These are phyloP conservation scores for Aspergillus arachidicola DNA, from an alignment of 2,329 filamentous ascomycete genomes.

Conservation along the genomic window DNA sequence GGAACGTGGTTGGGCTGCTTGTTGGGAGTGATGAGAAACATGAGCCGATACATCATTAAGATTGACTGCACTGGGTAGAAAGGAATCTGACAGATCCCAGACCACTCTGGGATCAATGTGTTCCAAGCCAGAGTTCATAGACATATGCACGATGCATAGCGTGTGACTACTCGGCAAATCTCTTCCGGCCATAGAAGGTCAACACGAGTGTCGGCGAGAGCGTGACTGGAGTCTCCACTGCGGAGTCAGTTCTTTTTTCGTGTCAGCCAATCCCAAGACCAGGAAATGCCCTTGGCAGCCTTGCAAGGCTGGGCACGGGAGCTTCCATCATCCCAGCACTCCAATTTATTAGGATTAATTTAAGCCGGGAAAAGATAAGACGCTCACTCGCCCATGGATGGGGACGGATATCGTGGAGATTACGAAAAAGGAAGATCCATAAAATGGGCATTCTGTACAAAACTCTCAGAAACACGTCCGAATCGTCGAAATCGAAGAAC, in stretches of 20 bases:
- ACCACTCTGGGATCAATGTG: not conserved
- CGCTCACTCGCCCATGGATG: not conserved
- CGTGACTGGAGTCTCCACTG: not conserved
- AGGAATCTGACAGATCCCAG: not conserved
- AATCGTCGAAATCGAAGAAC: not conserved
- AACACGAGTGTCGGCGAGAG: not conserved
- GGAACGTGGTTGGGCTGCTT: conserved; percentile 1
- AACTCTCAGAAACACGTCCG: not conserved
- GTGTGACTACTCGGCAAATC: conserved; percentile 2
- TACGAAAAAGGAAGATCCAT: not conserved
- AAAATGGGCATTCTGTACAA: not conserved
- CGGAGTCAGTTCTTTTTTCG: not conserved
- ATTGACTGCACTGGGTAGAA: not conserved
- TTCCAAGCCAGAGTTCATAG: not conserved
- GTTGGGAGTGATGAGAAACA: not conserved
- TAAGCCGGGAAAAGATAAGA: too few species aligned
- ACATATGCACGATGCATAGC: not conserved
- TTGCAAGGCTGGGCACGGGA: conserved; percentile 24
- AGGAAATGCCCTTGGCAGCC: conserved; percentile 18
- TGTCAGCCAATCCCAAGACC: not conserved
- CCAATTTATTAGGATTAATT: too few species aligned
- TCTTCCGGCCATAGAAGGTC: not conserved
- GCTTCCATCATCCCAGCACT: not conserved
- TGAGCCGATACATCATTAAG: not conserved
- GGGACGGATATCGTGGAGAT: not conserved